These are phyloP conservation scores for Globisporangium paddicum DNA, from an alignment of 352 stramenopile species.

Conservation along the genomic window DNA sequence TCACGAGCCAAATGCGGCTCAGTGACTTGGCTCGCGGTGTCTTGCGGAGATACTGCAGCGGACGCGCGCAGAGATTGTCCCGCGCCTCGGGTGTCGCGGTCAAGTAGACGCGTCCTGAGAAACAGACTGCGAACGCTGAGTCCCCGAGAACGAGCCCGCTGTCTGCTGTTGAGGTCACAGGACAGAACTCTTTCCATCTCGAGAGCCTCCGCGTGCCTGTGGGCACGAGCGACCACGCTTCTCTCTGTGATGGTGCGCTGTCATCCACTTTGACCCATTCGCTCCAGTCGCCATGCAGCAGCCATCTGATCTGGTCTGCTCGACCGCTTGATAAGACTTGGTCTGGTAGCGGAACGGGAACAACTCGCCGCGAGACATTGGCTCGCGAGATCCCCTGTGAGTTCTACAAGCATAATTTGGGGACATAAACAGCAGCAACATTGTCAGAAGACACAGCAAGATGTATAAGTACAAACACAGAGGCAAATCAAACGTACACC, in stretches of 20 bases:
- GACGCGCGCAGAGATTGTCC: slow-evolving; percentile 34
- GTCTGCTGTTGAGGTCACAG: slow-evolving; percentile 31
- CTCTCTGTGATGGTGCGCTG: slow-evolving; percentile 2
- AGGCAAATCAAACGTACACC: too few species aligned
- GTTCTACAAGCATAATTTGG: slow-evolving; percentile 26
- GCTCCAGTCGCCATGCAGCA: slow-evolving; percentile 58
- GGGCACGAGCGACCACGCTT: slow-evolving; percentile 4
- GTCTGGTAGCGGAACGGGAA: slow-evolving; percentile 32
- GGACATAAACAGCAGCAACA: neutral
- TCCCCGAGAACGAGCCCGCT: slow-evolving; percentile 26
- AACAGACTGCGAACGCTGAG: slow-evolving; percentile 36
- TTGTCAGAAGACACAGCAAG: neutral
- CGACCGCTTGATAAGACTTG: slow-evolving; percentile 25
- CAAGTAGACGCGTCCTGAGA: slow-evolving; percentile 50
- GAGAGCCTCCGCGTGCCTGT: slow-evolving; percentile 24
- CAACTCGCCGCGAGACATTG: slow-evolving; percentile 29
- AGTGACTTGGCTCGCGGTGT: slow-evolving; percentile 18
- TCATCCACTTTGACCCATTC: slow-evolving; percentile 8
- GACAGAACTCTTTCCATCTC: slow-evolving; percentile 62
- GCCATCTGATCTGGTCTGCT: slow-evolving; percentile 50
- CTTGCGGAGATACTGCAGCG: slow-evolving; percentile 40
- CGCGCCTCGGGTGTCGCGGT: slow-evolving; percentile 27
- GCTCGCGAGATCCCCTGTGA: slow-evolving; percentile 34
- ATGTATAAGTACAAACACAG: too few species aligned
- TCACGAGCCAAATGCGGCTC: slow-evolving; percentile 38